phyloP scores from a whole-genome alignment of 257 asterid genomes.

The Salvia rosmarinus region DNA sequence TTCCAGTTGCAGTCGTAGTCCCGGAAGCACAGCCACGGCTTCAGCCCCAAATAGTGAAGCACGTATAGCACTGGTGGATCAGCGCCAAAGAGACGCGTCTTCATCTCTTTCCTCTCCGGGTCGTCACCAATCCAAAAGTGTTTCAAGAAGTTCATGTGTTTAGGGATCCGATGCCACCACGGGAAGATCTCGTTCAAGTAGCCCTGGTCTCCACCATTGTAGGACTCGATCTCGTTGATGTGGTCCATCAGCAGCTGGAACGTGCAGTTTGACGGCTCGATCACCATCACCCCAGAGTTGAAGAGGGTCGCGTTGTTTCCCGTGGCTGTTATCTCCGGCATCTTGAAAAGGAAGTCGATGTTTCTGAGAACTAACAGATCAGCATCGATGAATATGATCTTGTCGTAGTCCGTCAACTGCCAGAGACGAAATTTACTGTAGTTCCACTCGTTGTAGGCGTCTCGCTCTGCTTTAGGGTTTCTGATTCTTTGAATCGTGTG shows the following conservation, averaged over 20 bases:
- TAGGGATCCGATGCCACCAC: conserved; percentile 97
- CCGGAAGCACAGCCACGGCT: conserved; percentile 88
- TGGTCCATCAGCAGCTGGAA: conserved; percentile 80
- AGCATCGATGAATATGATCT: conserved; percentile 84
- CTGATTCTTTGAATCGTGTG: conserved; percentile 75
- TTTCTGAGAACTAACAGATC: conserved; percentile 74
- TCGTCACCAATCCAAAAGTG: conserved; percentile 87
- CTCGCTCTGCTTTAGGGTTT: conserved; percentile 85
- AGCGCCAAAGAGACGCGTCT: conserved; percentile 68
- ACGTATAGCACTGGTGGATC: conserved; percentile 81
- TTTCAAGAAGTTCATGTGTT: conserved; percentile 83
- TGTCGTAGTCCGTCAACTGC: conserved; percentile 93
- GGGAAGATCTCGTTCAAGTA: conserved; percentile 85
- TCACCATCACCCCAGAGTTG: conserved; percentile 92
- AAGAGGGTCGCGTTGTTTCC: conserved; percentile 89
- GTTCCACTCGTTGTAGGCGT: conserved; percentile 95
- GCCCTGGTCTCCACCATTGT: conserved; percentile 97
- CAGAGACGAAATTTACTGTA: conserved; percentile 92
- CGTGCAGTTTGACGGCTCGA: conserved; percentile 89
- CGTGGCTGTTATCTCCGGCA: conserved; percentile 87
- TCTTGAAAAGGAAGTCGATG: conserved; percentile 83
- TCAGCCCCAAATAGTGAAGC: conserved; percentile 78
- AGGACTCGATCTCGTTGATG: conserved; percentile 80
- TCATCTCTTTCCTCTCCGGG: conserved; percentile 61
- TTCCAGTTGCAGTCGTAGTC: conserved; percentile 97